Conservation (phyloP, 805 yeast species). For the Metschnikowia lunata region DNA sequence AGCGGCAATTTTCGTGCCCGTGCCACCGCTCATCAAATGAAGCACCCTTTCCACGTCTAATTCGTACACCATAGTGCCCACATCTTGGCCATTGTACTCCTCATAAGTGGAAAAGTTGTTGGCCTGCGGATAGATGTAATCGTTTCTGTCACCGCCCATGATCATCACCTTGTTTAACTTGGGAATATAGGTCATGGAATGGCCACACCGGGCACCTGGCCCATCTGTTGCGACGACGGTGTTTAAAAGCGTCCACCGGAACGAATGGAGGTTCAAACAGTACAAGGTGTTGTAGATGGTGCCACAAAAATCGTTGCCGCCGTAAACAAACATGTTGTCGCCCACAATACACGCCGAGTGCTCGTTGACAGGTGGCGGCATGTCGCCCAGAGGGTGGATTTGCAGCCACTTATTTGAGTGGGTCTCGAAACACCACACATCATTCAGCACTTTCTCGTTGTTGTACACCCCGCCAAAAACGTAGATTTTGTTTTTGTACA, state of each 20-base stretch:
- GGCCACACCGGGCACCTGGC: conserved; percentile 90
- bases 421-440: conserved; percentile 80
- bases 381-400: conserved; percentile 62
- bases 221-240: conserved; percentile 36
- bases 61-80: conserved; percentile 58
- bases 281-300: conserved; percentile 59
- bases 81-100: conserved; percentile 43
- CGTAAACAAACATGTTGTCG: conserved; percentile 77
- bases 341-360: conserved; percentile 81
- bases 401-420: conserved; percentile 62
- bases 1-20: conserved; percentile 16
- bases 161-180: conserved; percentile 66
- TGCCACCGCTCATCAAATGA: conserved; percentile 20
- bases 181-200: conserved; percentile 70
- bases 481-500: conserved; percentile 73
- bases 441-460: conserved; percentile 66
- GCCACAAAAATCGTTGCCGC: conserved; percentile 81
- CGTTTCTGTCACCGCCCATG: conserved; percentile 89
- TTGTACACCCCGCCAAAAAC: conserved; percentile 84
- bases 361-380: conserved; percentile 85
- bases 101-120: conserved; percentile 50
- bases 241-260: conserved; percentile 64
- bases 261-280: conserved; percentile 70
- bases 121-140: conserved; percentile 50
- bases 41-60: conserved; percentile 51